Conservation (phyloP, 2,329 filamentous ascomycete species). For the Lecanicillium sp. region DNA sequence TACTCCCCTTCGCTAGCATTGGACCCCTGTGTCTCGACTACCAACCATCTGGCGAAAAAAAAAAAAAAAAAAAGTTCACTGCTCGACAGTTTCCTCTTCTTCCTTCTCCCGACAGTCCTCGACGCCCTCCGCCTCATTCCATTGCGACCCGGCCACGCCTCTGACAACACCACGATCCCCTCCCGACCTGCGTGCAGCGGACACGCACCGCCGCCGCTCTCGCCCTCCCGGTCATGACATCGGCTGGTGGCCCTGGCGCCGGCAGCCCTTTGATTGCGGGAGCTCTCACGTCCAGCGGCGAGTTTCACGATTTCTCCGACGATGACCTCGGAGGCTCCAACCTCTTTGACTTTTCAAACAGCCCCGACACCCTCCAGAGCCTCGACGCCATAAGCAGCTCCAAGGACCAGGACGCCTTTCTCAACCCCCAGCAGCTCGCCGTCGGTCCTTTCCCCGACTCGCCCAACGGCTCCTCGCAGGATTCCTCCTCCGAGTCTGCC, state of each 20-base stretch:
- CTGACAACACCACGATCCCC: too few species aligned
- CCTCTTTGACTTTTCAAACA: slow-evolving; percentile 31
- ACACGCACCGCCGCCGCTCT: slow-evolving; percentile 16
- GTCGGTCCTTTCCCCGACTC: slow-evolving; percentile 36
- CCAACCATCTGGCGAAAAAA: slow-evolving; percentile 6
- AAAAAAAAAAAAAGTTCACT: too few species aligned
- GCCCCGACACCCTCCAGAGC: slow-evolving; percentile 32
- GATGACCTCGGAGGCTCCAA: slow-evolving; percentile 29
- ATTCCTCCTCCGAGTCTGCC: slow-evolving; percentile 48
- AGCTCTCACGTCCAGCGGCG: slow-evolving; percentile 31
- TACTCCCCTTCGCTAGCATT: slow-evolving; percentile 1
- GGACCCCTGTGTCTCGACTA: slow-evolving; percentile 4
- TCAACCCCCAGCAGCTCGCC: slow-evolving; percentile 30
- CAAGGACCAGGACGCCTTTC: slow-evolving; percentile 26
- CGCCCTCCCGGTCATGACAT: slow-evolving; percentile 30
- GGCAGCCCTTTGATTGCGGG: slow-evolving; percentile 35
- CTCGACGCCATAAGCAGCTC: slow-evolving; percentile 25
- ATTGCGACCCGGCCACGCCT: background rate
- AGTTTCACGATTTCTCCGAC: slow-evolving; percentile 34
- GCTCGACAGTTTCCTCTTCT: background rate
- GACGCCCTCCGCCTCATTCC: background rate
- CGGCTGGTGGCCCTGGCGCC: slow-evolving; percentile 25
- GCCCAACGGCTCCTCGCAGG: slow-evolving; percentile 37
- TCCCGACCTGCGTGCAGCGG: slow-evolving; percentile 17
- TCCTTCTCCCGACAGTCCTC: background rate